A percentile compares a stretch with the other conserved stretches of the same genome.
These are phyloP conservation scores for Curvularia sp. DNA, from an alignment of 2,329 filamentous ascomycete species.

Conservation along the genomic window DNA sequence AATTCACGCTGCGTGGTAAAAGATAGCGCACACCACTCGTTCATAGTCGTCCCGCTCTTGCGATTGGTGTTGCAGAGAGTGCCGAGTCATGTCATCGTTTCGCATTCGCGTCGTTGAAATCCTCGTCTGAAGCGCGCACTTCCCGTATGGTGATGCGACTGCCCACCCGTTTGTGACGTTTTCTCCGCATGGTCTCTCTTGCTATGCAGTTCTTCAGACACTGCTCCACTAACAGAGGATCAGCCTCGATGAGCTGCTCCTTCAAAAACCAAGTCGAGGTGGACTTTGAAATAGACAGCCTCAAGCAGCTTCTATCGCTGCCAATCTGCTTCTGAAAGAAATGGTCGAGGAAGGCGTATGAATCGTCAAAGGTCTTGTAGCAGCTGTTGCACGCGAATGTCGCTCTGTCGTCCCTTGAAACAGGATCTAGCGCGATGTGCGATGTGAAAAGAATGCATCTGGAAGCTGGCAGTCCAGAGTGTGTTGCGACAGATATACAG, in stretches of 20 bases:
- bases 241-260: constrained; percentile 29
- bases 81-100: not conserved
- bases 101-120: not conserved
- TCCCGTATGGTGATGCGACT: constrained; percentile 25
- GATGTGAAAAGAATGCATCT: constrained; percentile 44
- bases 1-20: not conserved
- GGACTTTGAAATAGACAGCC: constrained; percentile 18
- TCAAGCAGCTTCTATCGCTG: constrained; percentile 42
- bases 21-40: not conserved
- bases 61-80: not conserved
- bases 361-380: constrained; percentile 47
- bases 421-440: constrained; percentile 28
- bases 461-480: constrained; percentile 43
- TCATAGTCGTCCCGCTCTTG: not conserved
- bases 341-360: constrained; percentile 48
- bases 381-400: constrained; percentile 47
- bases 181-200: constrained; percentile 37
- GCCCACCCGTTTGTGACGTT: constrained; percentile 28
- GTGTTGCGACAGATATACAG: constrained; percentile 41
- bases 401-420: constrained; percentile 25
- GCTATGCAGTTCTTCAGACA: constrained; percentile 44
- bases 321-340: constrained; percentile 46
- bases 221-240: constrained; percentile 39
- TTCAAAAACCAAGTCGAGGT: constrained; percentile 28
- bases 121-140: constrained; percentile 13